Evolutionary conservation across 2,329 filamentous ascomycete species (phyloP).

Genomic region (Xylariaceae sp.): DNA sequence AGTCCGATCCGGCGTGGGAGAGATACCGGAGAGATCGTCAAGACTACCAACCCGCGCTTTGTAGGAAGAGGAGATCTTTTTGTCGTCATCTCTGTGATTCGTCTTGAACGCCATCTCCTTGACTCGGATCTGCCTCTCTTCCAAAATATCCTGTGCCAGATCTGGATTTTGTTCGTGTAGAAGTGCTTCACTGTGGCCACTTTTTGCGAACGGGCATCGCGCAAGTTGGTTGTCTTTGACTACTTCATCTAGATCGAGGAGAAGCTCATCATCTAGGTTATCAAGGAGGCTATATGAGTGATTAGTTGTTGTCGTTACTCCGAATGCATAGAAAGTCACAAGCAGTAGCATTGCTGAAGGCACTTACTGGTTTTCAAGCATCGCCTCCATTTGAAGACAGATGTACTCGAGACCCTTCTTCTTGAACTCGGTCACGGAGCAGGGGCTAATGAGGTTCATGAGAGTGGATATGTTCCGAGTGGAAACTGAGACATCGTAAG

Average conservation of each 20-base stretch:
- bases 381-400: conserved; percentile 83
- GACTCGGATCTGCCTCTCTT: conserved; percentile 65
- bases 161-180: conserved; percentile 63
- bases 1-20: conserved; percentile 41
- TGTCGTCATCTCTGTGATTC: conserved; percentile 62
- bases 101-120: conserved; percentile 71
- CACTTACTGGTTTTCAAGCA: conserved; percentile 75
- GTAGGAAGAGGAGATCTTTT: conserved; percentile 56
- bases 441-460: conserved; percentile 81
- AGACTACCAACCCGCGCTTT: conserved; percentile 58
- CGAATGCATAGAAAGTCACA: neutral
- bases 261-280: conserved; percentile 78
- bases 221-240: conserved; percentile 80
- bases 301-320: neutral
- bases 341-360: neutral
- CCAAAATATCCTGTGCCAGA: conserved; percentile 61
- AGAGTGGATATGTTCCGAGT: conserved; percentile 81
- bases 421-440: conserved; percentile 80
- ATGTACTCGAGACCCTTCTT: conserved; percentile 85
- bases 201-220: conserved; percentile 72
- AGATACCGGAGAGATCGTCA: conserved; percentile 53
- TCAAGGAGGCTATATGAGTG: conserved; percentile 60
- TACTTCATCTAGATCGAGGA: conserved; percentile 73
- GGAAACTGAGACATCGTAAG: conserved; percentile 49
- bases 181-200: conserved; percentile 63